A percentile compares a stretch with the other conserved stretches of the same genome.
Conservation (phyloP, 805 yeast genomes). For the Suhomyces sp. region DNA sequence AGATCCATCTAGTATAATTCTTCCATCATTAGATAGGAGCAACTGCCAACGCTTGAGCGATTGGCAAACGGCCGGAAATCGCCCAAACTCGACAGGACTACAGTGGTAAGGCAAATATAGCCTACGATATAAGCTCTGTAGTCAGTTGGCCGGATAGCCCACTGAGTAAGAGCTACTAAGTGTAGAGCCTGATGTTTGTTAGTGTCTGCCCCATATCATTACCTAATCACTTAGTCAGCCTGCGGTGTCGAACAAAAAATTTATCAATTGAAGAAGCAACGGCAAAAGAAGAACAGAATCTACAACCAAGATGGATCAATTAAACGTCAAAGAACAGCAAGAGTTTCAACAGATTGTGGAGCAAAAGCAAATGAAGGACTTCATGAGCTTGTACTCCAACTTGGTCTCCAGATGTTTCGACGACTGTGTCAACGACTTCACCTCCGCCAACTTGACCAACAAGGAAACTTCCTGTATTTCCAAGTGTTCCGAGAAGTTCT, state of each 20-base stretch:
- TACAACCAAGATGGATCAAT: conserved; percentile 71
- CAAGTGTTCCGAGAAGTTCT: conserved; percentile 95
- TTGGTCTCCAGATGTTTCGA: conserved; percentile 95
- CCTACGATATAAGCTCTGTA: too few relatives aligned
- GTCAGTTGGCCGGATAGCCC: too few relatives aligned
- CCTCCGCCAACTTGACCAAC: conserved; percentile 79
- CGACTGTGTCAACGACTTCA: conserved; percentile 98
- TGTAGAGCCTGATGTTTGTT: not conserved
- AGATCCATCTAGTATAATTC: too few relatives aligned
- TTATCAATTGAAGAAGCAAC: not conserved
- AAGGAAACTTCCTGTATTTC: conserved; percentile 84
- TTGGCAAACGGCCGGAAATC: too few relatives aligned
- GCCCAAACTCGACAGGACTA: too few relatives aligned
- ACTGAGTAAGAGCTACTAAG: too few relatives aligned
- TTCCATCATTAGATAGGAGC: too few relatives aligned
- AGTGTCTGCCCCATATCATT: not conserved
- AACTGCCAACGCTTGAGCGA: too few relatives aligned
- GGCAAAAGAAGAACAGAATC: not conserved
- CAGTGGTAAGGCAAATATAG: too few relatives aligned
- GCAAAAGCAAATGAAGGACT: conserved; percentile 97
- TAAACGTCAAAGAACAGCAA: conserved; percentile 94
- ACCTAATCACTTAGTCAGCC: not conserved
- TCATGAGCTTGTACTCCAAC: conserved; percentile 94
- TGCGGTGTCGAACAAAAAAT: conserved; percentile 1
- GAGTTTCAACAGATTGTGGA: conserved; percentile 94